Evolutionary conservation across 2,329 filamentous ascomycete species (phyloP).

Genomic region (Sclerotinia subarctica): DNA sequence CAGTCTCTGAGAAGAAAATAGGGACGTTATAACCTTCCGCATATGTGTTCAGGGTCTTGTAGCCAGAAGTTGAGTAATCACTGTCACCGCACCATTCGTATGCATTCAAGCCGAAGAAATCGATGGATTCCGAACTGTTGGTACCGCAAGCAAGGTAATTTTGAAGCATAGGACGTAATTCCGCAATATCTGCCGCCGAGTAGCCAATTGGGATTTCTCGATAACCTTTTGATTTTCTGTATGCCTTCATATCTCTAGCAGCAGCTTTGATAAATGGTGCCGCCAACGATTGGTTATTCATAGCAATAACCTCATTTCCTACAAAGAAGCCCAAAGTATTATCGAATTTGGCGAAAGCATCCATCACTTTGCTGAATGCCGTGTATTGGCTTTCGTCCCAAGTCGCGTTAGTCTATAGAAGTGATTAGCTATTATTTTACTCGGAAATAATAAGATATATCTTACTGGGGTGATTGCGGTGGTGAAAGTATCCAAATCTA

Average conservation of each 20-base stretch:
- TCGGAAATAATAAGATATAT: neutral
- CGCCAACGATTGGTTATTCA: conserved; percentile 54
- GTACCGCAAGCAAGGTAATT: conserved; percentile 76
- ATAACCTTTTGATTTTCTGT: conserved; percentile 72
- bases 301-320: conserved; percentile 81
- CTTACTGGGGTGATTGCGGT: conserved; percentile 64
- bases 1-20: conserved; percentile 87
- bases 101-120: conserved; percentile 84
- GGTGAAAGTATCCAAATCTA: conserved; percentile 75
- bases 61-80: conserved; percentile 62
- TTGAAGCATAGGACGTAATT: conserved; percentile 59
- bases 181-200: conserved; percentile 78
- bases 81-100: conserved; percentile 71
- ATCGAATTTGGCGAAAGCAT: conserved; percentile 53
- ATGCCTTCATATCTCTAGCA: conserved; percentile 76
- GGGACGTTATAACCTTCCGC: conserved; percentile 73
- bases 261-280: conserved; percentile 84
- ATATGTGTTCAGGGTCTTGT: conserved; percentile 63
- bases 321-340: conserved; percentile 83
- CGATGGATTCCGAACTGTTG: conserved; percentile 65
- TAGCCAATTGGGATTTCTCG: conserved; percentile 82
- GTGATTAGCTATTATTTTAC: conserved; percentile 19
- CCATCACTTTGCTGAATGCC: conserved; percentile 39
- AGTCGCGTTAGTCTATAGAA: conserved; percentile 51
- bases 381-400: conserved; percentile 74